These are phyloP conservation scores for Thelephora aurantiotincta DNA, from an alignment of 768 basidiomycete genomes.

Conservation along the genomic window DNA sequence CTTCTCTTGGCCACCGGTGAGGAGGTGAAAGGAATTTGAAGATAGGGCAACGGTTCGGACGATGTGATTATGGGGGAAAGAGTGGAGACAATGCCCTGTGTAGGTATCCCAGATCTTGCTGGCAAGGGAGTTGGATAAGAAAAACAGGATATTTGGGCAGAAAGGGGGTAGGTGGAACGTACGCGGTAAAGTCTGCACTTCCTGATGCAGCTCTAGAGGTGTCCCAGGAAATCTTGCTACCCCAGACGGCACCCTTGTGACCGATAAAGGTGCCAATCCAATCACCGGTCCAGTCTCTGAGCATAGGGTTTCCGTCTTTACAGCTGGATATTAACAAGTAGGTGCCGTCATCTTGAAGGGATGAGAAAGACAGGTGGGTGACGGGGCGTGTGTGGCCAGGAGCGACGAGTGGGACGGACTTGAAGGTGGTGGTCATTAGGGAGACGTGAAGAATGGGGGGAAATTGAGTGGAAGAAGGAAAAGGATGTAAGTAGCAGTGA, in stretches of 20 bases:
- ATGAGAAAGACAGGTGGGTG: conserved; percentile 87
- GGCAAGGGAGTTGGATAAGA: conserved; percentile 9
- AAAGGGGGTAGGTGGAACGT: conserved; percentile 19
- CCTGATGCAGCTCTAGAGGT: conserved; percentile 80
- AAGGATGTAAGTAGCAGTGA: conserved; percentile 2
- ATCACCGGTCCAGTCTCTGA: conserved; percentile 94
- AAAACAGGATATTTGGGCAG: conserved; percentile 2
- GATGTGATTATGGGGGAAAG: conserved; percentile 98
- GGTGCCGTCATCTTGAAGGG: conserved; percentile 69
- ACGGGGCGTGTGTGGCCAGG: conserved; percentile 82
- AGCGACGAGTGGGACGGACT: conserved; percentile 68
- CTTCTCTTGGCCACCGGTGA: conserved; percentile 95
- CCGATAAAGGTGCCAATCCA: conserved; percentile 93
- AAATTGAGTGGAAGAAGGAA: background rate
- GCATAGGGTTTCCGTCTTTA: conserved; percentile 98
- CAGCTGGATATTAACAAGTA: conserved; percentile 92
- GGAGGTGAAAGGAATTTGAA: conserved; percentile 48
- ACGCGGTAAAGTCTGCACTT: conserved; percentile 97
- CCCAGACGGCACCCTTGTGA: conserved; percentile 95
- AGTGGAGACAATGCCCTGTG: conserved; percentile 74
- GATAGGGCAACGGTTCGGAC: conserved; percentile 90
- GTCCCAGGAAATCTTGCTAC: conserved; percentile 81
- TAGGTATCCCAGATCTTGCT: conserved; percentile 97
- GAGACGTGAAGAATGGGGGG: background rate
- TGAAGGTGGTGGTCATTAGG: conserved; percentile 18